Percentiles rank a stretch among this genome's conserved stretches.
Evolutionary conservation across 768 basidiomycete genomes (phyloP).

Genomic region (Rhodotorula sphaerocarpa): DNA sequence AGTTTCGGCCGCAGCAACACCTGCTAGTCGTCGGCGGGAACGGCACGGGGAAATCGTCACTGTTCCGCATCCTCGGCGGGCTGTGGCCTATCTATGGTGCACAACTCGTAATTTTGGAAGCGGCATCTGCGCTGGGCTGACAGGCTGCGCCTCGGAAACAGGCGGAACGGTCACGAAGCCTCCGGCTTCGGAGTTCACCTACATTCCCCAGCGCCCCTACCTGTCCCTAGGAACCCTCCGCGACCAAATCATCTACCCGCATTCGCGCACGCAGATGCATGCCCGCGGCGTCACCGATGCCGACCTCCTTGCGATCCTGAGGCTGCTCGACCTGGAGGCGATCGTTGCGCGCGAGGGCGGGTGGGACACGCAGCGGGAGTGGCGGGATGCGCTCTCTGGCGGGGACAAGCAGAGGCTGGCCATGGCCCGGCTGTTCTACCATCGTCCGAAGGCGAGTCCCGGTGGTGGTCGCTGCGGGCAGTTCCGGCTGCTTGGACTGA

Average conservation of each 20-base stretch:
- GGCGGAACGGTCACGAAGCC: conserved; percentile 81
- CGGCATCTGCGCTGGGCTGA: no score
- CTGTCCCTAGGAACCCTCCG: conserved; percentile 85
- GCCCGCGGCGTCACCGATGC: conserved; percentile 64
- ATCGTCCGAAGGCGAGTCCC: conserved; percentile 68
- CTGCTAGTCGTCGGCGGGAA: conserved; percentile 90
- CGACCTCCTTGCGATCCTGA: conserved; percentile 63
- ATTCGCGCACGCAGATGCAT: conserved; percentile 68
- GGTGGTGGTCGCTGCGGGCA: background rate
- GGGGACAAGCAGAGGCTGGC: conserved; percentile 96
- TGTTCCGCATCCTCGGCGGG: conserved; percentile 92
- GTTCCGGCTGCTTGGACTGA: background rate
- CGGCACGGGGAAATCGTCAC: conserved; percentile 50
- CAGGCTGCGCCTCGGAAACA: no score
- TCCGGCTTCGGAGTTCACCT: conserved; percentile 73
- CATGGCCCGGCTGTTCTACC: conserved; percentile 94
- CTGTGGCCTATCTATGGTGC: conserved; percentile 79
- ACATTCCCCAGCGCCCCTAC: conserved; percentile 94
- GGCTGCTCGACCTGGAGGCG: conserved; percentile 70
- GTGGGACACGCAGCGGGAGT: conserved; percentile 80
- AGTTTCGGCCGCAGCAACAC: conserved; percentile 57
- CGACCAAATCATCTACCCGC: conserved; percentile 94
- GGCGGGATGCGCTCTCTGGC: conserved; percentile 86
- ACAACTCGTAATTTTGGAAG: conserved; percentile 23
- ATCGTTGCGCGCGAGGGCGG: conserved; percentile 94